Base-by-base conservation (phyloP, 2,329 filamentous ascomycete genomes). In the Ophiocordyceps robertsii region DNA sequence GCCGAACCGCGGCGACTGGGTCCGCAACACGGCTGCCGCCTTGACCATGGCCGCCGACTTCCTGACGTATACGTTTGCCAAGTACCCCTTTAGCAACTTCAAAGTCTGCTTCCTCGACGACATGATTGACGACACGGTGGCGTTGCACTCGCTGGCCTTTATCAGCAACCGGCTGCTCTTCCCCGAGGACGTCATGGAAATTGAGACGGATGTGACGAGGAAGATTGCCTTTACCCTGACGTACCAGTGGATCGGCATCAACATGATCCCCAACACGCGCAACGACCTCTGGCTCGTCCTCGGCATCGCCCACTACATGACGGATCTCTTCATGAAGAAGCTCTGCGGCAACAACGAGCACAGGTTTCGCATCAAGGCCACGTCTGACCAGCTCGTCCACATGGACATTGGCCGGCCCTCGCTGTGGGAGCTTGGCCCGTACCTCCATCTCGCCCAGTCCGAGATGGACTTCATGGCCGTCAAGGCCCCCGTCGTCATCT, bases 61-160 rank as follows among this genome's bases (percentile, higher is more conserved):
- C 59, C 88, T 96, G 56, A 86, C 85, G 4, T 77, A 90, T 48
- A 84, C 80, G 4, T 96, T 90, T 58, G 87, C 88, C 24, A 82
- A 84, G 19, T 98, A 94, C 57, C 89, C 92, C 0, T 96, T 92
- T 58, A 77, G 84, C 27, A 88, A 84, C 55, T 96, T 93, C 69
- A 94, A 94, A 55, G 66, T 96, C 43, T 89, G 86, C 51, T 98
- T 98, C 53, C 80, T 98, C 16, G 92, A 98, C 52, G 92, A 98
- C 58, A 74, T 92, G 58, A 66, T 82, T 1, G 70, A 76, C 29
- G 84, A 95, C 44, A 82, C 83, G 1, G 70, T 82, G 17, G 76
- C 88, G 16, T 77, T 87, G 9, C 88, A 88, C 30, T 90, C 84
- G 1, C 71, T 98, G 51, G 84, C 89, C 0, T 77, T 98, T 29